Percentiles rank a stretch among this genome's conserved stretches.
Conservation (phyloP, 257 asterid species). For the Paraleonurus japonicus region DNA sequence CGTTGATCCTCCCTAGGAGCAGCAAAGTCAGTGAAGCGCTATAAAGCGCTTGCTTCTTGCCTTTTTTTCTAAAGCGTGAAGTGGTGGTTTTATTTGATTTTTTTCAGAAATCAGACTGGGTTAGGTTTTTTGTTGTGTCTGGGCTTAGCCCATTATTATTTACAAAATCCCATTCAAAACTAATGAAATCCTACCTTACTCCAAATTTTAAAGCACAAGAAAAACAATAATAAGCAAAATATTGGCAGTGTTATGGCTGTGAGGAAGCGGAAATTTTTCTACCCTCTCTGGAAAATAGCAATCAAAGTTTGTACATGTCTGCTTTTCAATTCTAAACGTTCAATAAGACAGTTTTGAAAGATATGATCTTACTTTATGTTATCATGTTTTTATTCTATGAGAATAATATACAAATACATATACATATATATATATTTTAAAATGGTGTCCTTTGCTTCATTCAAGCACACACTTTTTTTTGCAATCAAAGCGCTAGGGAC, state of each 20-base stretch:
- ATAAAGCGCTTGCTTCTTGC: too few relatives aligned
- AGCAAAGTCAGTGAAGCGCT: background rate
- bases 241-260: background rate
- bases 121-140: background rate
- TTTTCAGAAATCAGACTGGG: background rate
- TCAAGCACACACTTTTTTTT: background rate
- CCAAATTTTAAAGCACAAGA: background rate
- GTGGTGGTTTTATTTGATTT: too few relatives aligned
- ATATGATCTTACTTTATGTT: too few relatives aligned
- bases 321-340: too few relatives aligned
- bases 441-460: background rate
- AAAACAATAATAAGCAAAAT: background rate
- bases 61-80: background rate
- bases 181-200: background rate
- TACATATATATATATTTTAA: too few relatives aligned
- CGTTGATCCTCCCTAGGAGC: background rate
- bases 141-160: background rate
- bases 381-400: too few relatives aligned
- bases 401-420: too few relatives aligned
- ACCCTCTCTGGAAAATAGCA: background rate
- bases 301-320: background rate
- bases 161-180: background rate
- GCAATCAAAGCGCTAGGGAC: background rate
- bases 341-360: too few relatives aligned
- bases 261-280: background rate